Evolutionary conservation across 1,139 yeast genomes (phyloP), one percentile per base, ranked within the genome.

Genomic region (Sugiyamaella castrensis): DNA sequence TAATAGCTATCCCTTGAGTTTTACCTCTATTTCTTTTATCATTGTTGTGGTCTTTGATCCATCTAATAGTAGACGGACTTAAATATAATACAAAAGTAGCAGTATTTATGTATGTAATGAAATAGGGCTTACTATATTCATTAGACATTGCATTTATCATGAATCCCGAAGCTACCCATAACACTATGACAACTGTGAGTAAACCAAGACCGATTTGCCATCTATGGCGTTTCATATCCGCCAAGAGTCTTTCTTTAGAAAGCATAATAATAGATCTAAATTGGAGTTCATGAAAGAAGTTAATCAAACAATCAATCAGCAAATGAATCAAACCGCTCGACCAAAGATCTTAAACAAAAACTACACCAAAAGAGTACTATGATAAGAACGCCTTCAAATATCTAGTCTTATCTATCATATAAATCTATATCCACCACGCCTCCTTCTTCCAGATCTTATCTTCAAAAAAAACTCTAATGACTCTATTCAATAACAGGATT

Each of bases 91-190:
- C 73, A 64, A 92, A 92, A 24, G 94, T 80, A 6, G 91, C 83
- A 0, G 98, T 91, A 69, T 91, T 92, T 55, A 91, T 67, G 70
- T 91, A 92, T 1, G 98, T 92, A 58, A 92, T 86, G 57, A 91
- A 79, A 63, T 88, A 91, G n/a, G 98, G 98, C 67, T 92, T 92
- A 44, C 89, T 71, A 66, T 89, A 92, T 29, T 75, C 72, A 53
- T 77, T 79, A 44, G 79, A 75, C 47, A 56, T 46, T 57, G 83
- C 82, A 65, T 84, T 87, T 28, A 89, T 83, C 39, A 89, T 64
- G 60, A 88, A 89, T 11, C 95, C 86, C 2, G 95, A 87, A 44
- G 84, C 72, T 28, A 89, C 96, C 98, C 98, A 91, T 34, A 88
- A 77, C 1, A 86, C 64, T 16, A 91, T 87, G 48, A 91, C 98